Evolutionary conservation across 164 flowering plant genomes (phyloP).

Genomic region (Chimonanthus praecox): DNA sequence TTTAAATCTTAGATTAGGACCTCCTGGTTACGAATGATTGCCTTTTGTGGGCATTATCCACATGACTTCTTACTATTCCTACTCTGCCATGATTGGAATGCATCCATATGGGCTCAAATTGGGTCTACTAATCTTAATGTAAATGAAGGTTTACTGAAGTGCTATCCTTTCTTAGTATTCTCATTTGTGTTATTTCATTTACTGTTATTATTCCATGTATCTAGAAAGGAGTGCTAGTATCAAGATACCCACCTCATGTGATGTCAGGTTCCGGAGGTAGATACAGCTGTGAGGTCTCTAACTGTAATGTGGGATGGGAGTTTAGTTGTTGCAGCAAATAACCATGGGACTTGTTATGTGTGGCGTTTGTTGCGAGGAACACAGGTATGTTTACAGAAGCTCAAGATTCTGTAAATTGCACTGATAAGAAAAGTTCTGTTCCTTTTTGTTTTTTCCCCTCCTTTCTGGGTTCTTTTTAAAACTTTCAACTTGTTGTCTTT

Average conservation of each 20-base stretch:
- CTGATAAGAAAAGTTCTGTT: neutral
- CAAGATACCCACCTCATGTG: neutral
- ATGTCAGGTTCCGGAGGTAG: slow-evolving; percentile 94
- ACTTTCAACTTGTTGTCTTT: no score
- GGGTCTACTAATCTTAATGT: no score
- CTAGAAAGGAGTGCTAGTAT: neutral
- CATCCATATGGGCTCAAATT: no score
- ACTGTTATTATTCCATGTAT: neutral
- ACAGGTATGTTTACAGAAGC: slow-evolving; percentile 34
- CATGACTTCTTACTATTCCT: no score
- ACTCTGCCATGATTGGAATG: no score
- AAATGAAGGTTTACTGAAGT: no score
- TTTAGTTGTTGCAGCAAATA: slow-evolving; percentile 96
- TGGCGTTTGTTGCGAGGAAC: slow-evolving; percentile 87
- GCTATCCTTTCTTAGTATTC: neutral
- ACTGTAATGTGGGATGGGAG: slow-evolving; percentile 99
- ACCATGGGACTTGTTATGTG: slow-evolving; percentile 90
- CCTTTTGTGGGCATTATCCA: no score
- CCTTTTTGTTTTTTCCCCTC: neutral
- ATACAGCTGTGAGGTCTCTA: slow-evolving; percentile 87
- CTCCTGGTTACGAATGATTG: no score
- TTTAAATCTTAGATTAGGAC: no score
- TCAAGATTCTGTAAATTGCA: neutral
- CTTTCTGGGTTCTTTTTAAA: neutral
- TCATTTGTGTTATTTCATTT: neutral